Evolutionary conservation across 1,284 basidiomycete genomes (phyloP), one percentile per base, ranked within the genome.

Genomic region (Heimioporus retisporus): DNA sequence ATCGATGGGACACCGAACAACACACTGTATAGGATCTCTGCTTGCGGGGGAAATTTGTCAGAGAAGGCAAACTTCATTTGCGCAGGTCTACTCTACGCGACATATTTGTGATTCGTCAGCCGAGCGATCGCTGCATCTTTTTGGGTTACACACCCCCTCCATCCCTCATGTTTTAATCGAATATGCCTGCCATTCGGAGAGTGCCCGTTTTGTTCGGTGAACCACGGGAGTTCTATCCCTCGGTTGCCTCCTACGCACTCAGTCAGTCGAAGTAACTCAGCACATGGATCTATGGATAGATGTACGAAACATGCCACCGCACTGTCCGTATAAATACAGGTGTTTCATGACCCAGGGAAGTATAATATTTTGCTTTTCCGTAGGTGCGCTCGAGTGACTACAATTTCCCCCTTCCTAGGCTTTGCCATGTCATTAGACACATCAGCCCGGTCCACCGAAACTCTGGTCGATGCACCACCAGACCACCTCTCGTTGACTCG

Each of bases 401-500:
- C 25, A 51, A n/a, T 46, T 40, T 54, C 54, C 58, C 40, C 6
- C 7, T 51, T 59, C 25, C 50, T 14, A 50, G 25, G 43, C 42
- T 25, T 40, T 21, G 60, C 23, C 28, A 77, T 77, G 74, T 53
- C 48, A 14, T 53, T 55, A 44, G 43, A 64, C 40, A 7, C 35
- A 11, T 21, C 60, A 23, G 6, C 19, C 40, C 53, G 77, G 68
- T 35, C 76, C 66, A 3, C 64, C 63, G 43, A 72, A 64, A 77
- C 75, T 14, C 70, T 78, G 44, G 72, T 75, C 59, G 71, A 79
- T 65, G 35, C 11, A 40, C 48, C 42, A 6, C 48, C 53, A 43
- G 68, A 60, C 15, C 64, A 6, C 28, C 55, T 79, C 58, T 76
- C 72, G 65, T 54, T 70, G 59, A 21, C 75, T 68, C 71, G 73